Conservation (phyloP, 441 rosid genomes). For the Manihot esculenta region DNA sequence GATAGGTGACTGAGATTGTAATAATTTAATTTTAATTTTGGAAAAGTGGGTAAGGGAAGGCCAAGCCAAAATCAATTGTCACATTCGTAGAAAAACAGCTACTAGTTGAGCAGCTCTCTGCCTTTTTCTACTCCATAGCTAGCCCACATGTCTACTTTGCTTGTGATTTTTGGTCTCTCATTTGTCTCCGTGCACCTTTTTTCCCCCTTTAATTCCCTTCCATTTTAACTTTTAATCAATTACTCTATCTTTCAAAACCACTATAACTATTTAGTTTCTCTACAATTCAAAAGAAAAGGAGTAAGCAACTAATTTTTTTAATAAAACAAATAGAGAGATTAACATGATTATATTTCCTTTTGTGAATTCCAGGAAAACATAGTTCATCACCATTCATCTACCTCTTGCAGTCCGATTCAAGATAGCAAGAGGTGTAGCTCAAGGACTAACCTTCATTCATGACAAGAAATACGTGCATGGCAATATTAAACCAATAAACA, state of each 20-base stretch:
- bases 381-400: constrained; percentile 50
- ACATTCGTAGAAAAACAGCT: constrained; percentile 20
- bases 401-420: constrained; percentile 54
- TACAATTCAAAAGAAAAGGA: too few relatives aligned
- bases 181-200: constrained; percentile 1
- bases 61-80: constrained; percentile 13
- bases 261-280: too few relatives aligned
- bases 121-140: background rate
- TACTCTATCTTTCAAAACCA: too few relatives aligned
- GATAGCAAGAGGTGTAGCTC: constrained; percentile 76
- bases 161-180: constrained; percentile 17
- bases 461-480: constrained; percentile 80
- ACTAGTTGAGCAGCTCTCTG: background rate
- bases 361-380: constrained; percentile 36
- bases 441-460: constrained; percentile 75
- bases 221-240: too few relatives aligned
- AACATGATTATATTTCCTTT: background rate
- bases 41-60: background rate
- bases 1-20: too few relatives aligned
- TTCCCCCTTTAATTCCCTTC: background rate
- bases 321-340: too few relatives aligned
- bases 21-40: background rate
- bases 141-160: background rate
- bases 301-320: too few relatives aligned
- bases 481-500: constrained; percentile 69